Conservation (phyloP, 345 rosid genomes). For the Eucalyptus sp. region DNA sequence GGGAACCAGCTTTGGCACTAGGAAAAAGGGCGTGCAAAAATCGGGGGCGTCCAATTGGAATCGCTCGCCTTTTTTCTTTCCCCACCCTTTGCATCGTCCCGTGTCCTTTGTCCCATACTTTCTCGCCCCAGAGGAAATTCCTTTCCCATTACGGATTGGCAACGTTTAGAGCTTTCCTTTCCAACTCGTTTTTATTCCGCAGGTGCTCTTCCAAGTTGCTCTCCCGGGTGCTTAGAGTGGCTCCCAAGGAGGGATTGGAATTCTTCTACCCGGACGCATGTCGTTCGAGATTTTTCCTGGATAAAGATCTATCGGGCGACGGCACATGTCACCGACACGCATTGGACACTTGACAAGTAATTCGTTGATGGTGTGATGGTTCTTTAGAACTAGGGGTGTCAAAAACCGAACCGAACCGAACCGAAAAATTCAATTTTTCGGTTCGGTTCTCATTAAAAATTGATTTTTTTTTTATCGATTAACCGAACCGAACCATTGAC, state of each 20-base stretch:
- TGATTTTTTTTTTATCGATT: too few species aligned
- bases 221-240: not conserved
- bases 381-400: not conserved
- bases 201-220: not conserved
- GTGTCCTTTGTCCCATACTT: not conserved
- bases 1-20: not conserved
- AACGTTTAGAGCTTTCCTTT: not conserved
- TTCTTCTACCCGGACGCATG: not conserved
- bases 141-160: not conserved
- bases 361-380: not conserved
- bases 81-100: not conserved
- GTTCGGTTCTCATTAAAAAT: too few species aligned
- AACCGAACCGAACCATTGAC: too few species aligned
- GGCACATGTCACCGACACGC: not conserved
- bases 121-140: not conserved
- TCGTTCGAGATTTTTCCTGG: not conserved
- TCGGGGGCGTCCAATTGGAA: not conserved
- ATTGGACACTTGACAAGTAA: too few species aligned
- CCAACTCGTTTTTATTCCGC: not conserved
- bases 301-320: accelerated
- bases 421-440: too few species aligned
- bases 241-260: not conserved
- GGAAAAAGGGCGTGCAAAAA: not conserved
- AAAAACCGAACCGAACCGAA: too few species aligned
- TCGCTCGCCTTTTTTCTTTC: not conserved